These are phyloP conservation scores for Colletotrichum salicis DNA, from an alignment of 2,329 filamentous ascomycete species.

Conservation along the genomic window DNA sequence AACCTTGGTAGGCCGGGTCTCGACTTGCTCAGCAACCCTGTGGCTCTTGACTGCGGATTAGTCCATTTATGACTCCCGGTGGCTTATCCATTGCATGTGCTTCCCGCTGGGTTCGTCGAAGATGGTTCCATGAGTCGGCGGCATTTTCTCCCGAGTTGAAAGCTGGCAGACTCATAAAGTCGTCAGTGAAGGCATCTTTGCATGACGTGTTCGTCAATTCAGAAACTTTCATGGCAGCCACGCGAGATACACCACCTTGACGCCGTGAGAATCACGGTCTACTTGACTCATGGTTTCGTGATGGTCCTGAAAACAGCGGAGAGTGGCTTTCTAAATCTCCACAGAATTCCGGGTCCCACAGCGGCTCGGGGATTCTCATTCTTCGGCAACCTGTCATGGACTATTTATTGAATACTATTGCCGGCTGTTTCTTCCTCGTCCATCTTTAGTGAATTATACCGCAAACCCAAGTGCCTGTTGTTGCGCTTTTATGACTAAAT, in stretches of 20 bases:
- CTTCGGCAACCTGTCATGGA: background rate
- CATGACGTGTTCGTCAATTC: background rate
- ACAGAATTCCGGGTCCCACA: background rate
- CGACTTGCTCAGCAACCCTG: background rate
- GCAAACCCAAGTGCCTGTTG: background rate
- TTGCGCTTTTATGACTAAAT: background rate
- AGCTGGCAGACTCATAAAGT: background rate
- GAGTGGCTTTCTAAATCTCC: background rate
- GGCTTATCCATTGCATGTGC: background rate
- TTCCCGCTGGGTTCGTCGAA: background rate
- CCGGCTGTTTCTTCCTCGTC: background rate
- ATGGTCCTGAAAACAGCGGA: background rate
- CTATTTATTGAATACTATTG: background rate
- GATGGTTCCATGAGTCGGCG: background rate
- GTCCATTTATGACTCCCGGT: background rate
- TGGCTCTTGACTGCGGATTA: background rate
- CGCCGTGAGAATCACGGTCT: background rate
- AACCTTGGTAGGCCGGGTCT: background rate
- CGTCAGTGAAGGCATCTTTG: background rate
- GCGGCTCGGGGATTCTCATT: background rate
- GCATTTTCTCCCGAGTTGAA: background rate
- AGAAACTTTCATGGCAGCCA: background rate
- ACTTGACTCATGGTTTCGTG: background rate
- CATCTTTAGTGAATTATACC: background rate
- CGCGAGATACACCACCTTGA: background rate